Evolutionary conservation across 2,329 filamentous ascomycete genomes (phyloP).

Genomic region (Penicillium sclerotiorum): DNA sequence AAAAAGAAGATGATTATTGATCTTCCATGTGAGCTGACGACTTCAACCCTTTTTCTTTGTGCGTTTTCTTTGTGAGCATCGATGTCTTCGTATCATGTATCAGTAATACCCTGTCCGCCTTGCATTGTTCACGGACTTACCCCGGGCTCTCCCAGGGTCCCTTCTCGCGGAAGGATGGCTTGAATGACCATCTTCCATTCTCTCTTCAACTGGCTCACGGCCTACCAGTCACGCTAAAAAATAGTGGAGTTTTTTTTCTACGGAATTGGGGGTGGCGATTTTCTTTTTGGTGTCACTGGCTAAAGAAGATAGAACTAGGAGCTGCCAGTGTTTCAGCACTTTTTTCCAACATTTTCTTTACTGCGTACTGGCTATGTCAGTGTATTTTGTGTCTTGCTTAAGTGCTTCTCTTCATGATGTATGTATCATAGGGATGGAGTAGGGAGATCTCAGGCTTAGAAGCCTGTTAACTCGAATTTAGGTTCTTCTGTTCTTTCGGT

Average conservation of each 20-base stretch:
- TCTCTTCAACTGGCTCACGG: background rate
- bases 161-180: background rate
- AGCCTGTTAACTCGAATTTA: slow-evolving; percentile 8
- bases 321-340: slow-evolving; percentile 7
- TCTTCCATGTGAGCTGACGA: slow-evolving; percentile 3
- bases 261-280: slow-evolving; percentile 12
- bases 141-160: background rate
- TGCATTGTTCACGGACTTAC: background rate
- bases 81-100: slow-evolving; percentile 28
- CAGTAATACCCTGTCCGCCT: slow-evolving; percentile 29
- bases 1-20: slow-evolving; percentile 42
- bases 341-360: background rate
- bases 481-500: background rate
- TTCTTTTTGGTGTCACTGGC: slow-evolving; percentile 24
- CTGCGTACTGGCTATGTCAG: slow-evolving; percentile 2
- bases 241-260: slow-evolving; percentile 20
- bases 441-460: slow-evolving; percentile 8
- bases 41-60: slow-evolving; percentile 4
- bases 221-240: slow-evolving; percentile 7
- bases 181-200: background rate
- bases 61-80: slow-evolving; percentile 8
- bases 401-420: slow-evolving; percentile 9
- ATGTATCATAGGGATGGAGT: slow-evolving; percentile 23
- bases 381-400: slow-evolving; percentile 9
- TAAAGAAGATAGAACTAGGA: slow-evolving; percentile 17